Evolutionary conservation across 1,139 yeast species (phyloP).

Genomic region (Blastobotrys malaysiensis): DNA sequence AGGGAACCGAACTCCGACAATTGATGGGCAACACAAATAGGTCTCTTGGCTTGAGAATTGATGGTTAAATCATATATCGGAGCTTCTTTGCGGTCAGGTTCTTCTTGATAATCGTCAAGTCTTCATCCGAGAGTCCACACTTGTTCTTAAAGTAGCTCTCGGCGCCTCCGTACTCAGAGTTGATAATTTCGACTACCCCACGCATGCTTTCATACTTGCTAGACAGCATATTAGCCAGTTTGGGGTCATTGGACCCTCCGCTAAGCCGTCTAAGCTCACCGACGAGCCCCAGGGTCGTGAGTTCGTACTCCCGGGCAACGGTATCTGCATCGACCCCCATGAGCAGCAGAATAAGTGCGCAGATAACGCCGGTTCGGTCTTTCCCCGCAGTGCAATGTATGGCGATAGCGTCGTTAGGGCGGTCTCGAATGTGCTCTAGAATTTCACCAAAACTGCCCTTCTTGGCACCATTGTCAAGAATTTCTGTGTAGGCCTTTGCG

Average conservation of each 20-base stretch:
- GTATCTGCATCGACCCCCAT: slow-evolving; percentile 62
- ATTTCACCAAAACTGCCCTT: slow-evolving; percentile 21
- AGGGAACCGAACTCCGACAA: neutral
- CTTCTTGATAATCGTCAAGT: slow-evolving; percentile 45
- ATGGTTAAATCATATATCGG: neutral
- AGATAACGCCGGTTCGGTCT: slow-evolving; percentile 75
- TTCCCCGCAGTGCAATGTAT: slow-evolving; percentile 86
- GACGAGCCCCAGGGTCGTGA: slow-evolving; percentile 60
- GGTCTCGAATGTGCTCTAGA: slow-evolving; percentile 42
- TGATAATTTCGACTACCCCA: slow-evolving; percentile 49
- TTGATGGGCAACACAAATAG: too few species aligned
- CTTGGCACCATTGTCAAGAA: slow-evolving; percentile 45
- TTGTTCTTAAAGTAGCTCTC: slow-evolving; percentile 44
- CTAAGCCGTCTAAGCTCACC: slow-evolving; percentile 16
- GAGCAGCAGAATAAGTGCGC: slow-evolving; percentile 59
- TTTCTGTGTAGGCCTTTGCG: slow-evolving; percentile 56
- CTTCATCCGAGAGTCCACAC: slow-evolving; percentile 46
- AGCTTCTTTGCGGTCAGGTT: slow-evolving; percentile 35
- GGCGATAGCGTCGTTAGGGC: slow-evolving; percentile 46
- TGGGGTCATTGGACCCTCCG: slow-evolving; percentile 12
- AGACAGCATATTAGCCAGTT: slow-evolving; percentile 46
- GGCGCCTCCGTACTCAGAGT: slow-evolving; percentile 52
- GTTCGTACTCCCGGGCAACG: slow-evolving; percentile 67
- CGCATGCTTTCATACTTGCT: slow-evolving; percentile 72
- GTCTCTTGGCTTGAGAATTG: too few species aligned